These are phyloP conservation scores for Fusarium sp. DNA, from an alignment of 2,329 filamentous ascomycete species.

Conservation along the genomic window DNA sequence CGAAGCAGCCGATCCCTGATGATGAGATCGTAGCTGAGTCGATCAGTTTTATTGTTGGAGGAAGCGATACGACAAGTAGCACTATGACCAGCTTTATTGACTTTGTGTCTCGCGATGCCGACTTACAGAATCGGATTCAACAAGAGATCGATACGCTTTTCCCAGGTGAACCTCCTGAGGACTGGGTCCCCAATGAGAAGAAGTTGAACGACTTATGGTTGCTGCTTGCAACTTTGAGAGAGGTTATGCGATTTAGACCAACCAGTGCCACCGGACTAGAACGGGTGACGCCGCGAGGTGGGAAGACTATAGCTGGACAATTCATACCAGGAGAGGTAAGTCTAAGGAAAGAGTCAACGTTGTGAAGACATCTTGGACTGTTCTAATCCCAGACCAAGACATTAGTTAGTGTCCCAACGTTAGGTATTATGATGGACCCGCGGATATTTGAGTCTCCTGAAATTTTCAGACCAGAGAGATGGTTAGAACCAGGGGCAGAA, in stretches of 20 bases:
- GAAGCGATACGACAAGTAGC: neutral
- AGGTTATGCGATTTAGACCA: neutral
- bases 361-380: rapidly evolving
- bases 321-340: neutral
- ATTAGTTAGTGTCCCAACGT: neutral
- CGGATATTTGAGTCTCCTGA: neutral
- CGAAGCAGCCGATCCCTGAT: neutral
- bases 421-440: neutral
- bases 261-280: neutral
- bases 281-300: neutral
- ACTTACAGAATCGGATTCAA: neutral
- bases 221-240: neutral
- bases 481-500: neutral
- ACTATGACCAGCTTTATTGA: neutral
- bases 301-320: neutral
- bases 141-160: neutral
- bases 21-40: neutral
- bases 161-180: neutral
- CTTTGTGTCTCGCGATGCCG: neutral
- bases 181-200: neutral
- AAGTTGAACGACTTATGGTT: rapidly evolving
- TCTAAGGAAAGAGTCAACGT: rapidly evolving
- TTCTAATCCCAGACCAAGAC: neutral
- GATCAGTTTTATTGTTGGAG: neutral
- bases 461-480: neutral